phyloP scores from a whole-genome alignment of 768 basidiomycete genomes.

The Trametes villosa region DNA sequence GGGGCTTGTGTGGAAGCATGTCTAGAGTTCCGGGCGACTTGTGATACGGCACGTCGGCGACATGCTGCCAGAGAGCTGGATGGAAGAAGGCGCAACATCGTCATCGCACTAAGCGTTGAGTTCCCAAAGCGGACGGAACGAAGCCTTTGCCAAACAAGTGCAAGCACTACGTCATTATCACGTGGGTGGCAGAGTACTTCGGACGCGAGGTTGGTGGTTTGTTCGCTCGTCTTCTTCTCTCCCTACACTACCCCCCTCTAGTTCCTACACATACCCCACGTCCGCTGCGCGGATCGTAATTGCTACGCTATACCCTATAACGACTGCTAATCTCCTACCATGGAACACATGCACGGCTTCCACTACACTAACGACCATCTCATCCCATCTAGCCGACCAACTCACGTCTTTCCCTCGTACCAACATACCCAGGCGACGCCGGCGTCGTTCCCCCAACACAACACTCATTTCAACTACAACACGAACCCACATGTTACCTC shows the following conservation, averaged over 20 bases:
- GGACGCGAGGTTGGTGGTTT: constrained; percentile 14
- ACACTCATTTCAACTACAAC: background rate
- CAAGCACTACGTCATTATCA: constrained; percentile 9
- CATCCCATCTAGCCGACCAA: constrained; percentile 5
- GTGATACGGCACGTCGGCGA: background rate
- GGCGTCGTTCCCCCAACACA: constrained; percentile 22
- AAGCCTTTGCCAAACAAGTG: background rate
- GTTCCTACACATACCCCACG: background rate
- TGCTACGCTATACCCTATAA: background rate
- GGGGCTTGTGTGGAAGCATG: background rate
- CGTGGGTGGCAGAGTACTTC: background rate
- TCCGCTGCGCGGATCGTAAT: constrained; percentile 19
- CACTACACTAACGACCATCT: constrained; percentile 14
- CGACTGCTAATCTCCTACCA: constrained; percentile 4
- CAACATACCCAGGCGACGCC: constrained; percentile 17
- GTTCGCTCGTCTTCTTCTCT: background rate
- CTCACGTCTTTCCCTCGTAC: constrained; percentile 19
- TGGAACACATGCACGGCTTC: constrained; percentile 28
- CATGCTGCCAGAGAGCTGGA: background rate
- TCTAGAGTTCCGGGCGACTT: background rate
- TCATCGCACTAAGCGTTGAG: constrained; percentile 7
- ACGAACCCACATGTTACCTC: background rate
- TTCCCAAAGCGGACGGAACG: constrained; percentile 17
- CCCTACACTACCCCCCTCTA: constrained; percentile 2
- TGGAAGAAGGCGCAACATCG: constrained; percentile 15